Conservation (phyloP, 2,329 filamentous ascomycete species). For the Monilinia fructigena region DNA sequence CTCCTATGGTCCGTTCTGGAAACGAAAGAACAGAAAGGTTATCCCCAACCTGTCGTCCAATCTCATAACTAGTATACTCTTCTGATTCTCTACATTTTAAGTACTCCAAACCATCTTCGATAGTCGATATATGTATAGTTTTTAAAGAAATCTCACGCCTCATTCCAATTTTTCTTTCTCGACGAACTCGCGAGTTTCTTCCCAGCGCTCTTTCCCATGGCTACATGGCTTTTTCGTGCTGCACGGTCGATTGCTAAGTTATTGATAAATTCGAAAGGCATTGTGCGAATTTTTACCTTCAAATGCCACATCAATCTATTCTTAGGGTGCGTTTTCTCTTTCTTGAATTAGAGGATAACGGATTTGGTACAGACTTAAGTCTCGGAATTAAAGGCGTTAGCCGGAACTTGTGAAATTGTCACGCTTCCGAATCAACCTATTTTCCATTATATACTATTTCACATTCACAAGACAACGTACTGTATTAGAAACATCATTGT, state of each 20-base stretch:
- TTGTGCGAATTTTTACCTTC: background rate
- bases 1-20: background rate
- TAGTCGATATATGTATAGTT: background rate
- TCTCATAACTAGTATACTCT: background rate
- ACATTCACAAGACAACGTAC: no score
- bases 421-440: background rate
- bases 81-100: background rate
- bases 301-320: background rate
- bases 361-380: background rate
- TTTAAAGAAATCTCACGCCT: background rate
- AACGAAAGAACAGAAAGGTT: background rate
- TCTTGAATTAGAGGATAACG: background rate
- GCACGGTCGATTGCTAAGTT: background rate
- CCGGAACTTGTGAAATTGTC: background rate
- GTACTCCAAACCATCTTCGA: background rate
- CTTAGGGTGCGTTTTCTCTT: no score
- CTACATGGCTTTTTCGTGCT: background rate
- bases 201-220: background rate
- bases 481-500: no score
- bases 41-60: background rate
- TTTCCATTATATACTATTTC: no score
- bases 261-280: slow-evolving; percentile 5
- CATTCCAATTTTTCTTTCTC: background rate
- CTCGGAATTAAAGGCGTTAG: background rate
- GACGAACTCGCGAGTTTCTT: background rate